Conservation (phyloP, 2,329 filamentous ascomycete genomes). For the Fusarium caatingaense region DNA sequence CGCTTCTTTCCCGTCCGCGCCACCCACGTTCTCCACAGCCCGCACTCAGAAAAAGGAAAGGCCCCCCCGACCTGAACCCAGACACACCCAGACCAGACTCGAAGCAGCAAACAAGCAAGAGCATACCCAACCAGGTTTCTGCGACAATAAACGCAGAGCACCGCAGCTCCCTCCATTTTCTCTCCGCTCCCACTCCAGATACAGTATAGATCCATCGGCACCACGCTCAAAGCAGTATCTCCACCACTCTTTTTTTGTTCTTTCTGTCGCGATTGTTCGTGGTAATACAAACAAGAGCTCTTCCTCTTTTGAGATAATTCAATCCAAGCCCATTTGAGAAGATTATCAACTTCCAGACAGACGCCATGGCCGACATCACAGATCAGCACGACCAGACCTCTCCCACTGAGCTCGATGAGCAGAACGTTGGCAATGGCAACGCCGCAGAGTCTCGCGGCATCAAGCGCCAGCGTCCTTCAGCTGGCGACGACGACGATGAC, state of each 20-base stretch:
- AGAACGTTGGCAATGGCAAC: slow-evolving; percentile 79
- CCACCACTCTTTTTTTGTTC: slow-evolving; percentile 66
- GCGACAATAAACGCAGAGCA: slow-evolving; percentile 61
- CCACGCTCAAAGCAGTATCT: slow-evolving; percentile 74
- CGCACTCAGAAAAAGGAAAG: slow-evolving; percentile 45
- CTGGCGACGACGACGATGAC: slow-evolving; percentile 93
- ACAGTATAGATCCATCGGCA: slow-evolving; percentile 74
- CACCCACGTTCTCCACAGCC: slow-evolving; percentile 45
- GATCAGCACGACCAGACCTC: slow-evolving; percentile 82
- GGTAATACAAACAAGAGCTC: slow-evolving; percentile 53
- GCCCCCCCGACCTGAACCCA: slow-evolving; percentile 40
- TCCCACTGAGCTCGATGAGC: slow-evolving; percentile 79
- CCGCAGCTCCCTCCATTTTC: slow-evolving; percentile 57
- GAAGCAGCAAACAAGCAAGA: slow-evolving; percentile 51
- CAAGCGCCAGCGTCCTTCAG: slow-evolving; percentile 87
- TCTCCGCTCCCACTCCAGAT: slow-evolving; percentile 68
- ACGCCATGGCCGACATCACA: slow-evolving; percentile 79
- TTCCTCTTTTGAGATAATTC: slow-evolving; percentile 41
- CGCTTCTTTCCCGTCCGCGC: slow-evolving; percentile 56
- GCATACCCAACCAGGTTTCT: slow-evolving; percentile 65
- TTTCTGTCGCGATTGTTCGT: slow-evolving; percentile 50
- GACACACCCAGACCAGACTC: slow-evolving; percentile 51
- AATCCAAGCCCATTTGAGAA: slow-evolving; percentile 43
- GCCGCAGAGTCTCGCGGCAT: slow-evolving; percentile 80
- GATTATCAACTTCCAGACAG: slow-evolving; percentile 29